Base-by-base conservation (phyloP, 2,329 filamentous ascomycete species). In the Juglanconis sp. region DNA sequence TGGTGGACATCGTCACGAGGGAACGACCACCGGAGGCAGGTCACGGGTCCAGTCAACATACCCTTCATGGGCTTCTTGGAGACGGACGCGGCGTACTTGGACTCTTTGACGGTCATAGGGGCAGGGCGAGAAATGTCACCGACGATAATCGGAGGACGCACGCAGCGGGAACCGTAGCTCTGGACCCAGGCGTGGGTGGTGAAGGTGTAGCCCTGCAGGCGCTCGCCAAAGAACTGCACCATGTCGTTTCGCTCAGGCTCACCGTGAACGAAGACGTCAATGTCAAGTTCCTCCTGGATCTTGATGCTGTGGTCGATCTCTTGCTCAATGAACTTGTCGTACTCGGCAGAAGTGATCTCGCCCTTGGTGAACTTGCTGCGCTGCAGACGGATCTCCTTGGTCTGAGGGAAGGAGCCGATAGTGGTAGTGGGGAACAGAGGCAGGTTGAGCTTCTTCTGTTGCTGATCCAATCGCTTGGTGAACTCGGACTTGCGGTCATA, bases 1-100 rank as follows among this genome's bases (percentile, higher is more conserved):
- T 99, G 95, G 85, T 99, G 95, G 65, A 99, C 91, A 74, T 99
- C 95, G 76, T 97, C 94, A 91, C 95, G 95, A 72, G 95, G 95
- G 91, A 98, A 99, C 64, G 95, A 99, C 95, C 95, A 99, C 79
- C 95, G 90, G 71, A 99, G 84, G 82, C 95, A 99, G 73, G 95
- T 99, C 82, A 99, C 96, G 70, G 95, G 95, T 63, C 95, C 95
- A 79, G 95, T 99, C 76, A 99, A 88, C 95, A 99, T 99, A 78
- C 95, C 95, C 91, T 99, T 99, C 95, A 99, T 98, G 80, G 95
- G 93, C 87, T 97, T 98, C 84, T 90, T 94, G 77, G 93, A 94
- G 78, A 97, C 87, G 60, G 90, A 93, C 65, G 92, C 94, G 68
- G 95, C 95, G 81, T 96, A 99, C 85, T 98, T 96, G 79, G 91